Evolutionary conservation across 306 rosid genomes (phyloP), one percentile per base, ranked within the genome.

Genomic region (Geum urbanum): DNA sequence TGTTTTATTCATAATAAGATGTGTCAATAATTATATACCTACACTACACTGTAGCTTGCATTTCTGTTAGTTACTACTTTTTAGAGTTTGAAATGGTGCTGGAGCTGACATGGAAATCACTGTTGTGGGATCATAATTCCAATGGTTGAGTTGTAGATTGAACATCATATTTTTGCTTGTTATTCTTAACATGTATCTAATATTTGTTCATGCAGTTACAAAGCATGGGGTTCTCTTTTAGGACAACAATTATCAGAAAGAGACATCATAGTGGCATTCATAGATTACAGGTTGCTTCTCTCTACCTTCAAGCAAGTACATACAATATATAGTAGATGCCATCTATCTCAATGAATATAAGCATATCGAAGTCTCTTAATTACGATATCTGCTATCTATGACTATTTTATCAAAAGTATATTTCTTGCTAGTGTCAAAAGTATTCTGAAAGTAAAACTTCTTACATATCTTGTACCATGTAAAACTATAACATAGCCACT

Each of bases 221-320:
- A 90, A 86, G 96, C 96, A 81, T 90, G 96, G 96, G 98, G 98
- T 52, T 82, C 87, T 78, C 98, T 92, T 67, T 86, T 92, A 79
- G 98, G 98, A 53, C 87, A 80, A 46, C 96, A 92, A 67, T 83
- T 90, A 80, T 77, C 96, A n/a, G 96, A 92, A 59, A 84, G 96
- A 78, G 96, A 82, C 82, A 85, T 92, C 77, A 85, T 92, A 63
- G 96, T 92, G 76, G 96, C 98, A 41, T 92, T 96, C 86, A 86
- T 92, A 63, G 98, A 92, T 82, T 92, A 92, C 88, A 86, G 98
- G 98, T 92, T 77, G 60, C 18, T 5, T 35, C 3, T 14, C 61
- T 7, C 48, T 24, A 37, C 22, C 54, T 70, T 70, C 58, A 49
- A 70, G 57, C 40, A 41, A 50, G 39, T 44, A 18, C 54, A 20